These are phyloP conservation scores for Trichoderma hamatum DNA, from an alignment of 2,329 filamentous ascomycete genomes.

Conservation along the genomic window DNA sequence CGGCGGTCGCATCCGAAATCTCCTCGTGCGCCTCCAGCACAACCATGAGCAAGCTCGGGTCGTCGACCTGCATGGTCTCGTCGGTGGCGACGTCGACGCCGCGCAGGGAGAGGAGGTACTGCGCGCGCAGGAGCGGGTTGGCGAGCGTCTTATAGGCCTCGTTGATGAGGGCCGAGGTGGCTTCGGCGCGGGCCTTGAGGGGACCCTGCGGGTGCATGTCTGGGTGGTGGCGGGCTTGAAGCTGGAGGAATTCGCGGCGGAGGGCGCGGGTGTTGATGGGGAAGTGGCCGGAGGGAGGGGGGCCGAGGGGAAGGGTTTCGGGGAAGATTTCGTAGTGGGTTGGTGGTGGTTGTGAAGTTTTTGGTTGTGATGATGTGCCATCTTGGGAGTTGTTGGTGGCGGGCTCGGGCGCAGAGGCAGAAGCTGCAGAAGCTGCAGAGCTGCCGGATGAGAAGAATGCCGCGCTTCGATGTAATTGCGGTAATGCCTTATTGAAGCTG, in stretches of 20 bases:
- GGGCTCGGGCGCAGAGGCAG: not conserved
- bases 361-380: constrained; percentile 1
- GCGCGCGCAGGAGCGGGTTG: constrained; percentile 78
- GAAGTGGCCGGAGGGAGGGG: constrained; percentile 79
- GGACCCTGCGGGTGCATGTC: constrained; percentile 61
- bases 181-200: constrained; percentile 67
- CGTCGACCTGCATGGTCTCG: constrained; percentile 71
- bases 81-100: constrained; percentile 80
- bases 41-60: constrained; percentile 70
- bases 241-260: constrained; percentile 80
- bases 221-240: constrained; percentile 78
- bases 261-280: constrained; percentile 69
- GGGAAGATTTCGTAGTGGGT: constrained; percentile 92
- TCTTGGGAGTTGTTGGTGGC: not conserved
- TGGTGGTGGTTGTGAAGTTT: constrained; percentile 27
- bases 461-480: not conserved
- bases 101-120: constrained; percentile 77
- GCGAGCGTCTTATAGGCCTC: constrained; percentile 85
- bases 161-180: constrained; percentile 81
- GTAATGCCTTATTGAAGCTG: not conserved
- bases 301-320: constrained; percentile 71
- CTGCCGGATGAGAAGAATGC: not conserved
- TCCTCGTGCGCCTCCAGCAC: constrained; percentile 79
- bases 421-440: not conserved
- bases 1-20: constrained; percentile 70